Conservation (phyloP, 2,329 filamentous ascomycete species). For the Diaporthe sp. region DNA sequence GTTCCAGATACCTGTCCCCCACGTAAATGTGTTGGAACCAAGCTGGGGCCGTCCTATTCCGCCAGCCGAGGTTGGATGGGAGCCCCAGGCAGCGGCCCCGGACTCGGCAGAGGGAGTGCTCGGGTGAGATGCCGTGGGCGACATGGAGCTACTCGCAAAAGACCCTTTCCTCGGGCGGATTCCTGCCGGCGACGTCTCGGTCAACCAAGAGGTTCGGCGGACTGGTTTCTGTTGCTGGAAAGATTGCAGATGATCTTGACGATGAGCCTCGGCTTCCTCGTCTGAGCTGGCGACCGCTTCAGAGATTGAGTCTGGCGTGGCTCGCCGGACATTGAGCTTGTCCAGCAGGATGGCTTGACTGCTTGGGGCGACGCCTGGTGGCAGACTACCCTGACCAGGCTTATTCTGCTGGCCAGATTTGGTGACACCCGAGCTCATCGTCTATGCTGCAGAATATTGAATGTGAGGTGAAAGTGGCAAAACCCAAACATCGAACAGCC, state of each 20-base stretch:
- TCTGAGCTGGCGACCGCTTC: conserved; percentile 95
- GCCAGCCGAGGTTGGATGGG: conserved; percentile 62
- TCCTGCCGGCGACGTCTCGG: conserved; percentile 78
- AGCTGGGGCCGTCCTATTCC: conserved; percentile 62
- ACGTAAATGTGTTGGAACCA: conserved; percentile 69
- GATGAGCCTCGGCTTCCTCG: conserved; percentile 82
- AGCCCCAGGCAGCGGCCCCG: conserved; percentile 65
- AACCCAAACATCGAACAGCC: conserved; percentile 22
- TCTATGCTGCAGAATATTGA: conserved; percentile 40
- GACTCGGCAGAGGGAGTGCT: conserved; percentile 81
- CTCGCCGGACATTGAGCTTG: conserved; percentile 82
- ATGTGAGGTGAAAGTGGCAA: conserved; percentile 10
- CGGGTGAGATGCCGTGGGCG: conserved; percentile 83
- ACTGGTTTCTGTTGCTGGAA: conserved; percentile 71
- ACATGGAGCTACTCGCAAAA: conserved; percentile 81
- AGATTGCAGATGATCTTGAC: conserved; percentile 63
- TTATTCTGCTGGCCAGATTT: conserved; percentile 66
- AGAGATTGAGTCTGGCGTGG: conserved; percentile 83
- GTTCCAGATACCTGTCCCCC: conserved; percentile 89
- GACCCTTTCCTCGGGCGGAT: conserved; percentile 80
- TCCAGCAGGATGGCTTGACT: conserved; percentile 78
- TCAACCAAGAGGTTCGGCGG: conserved; percentile 86
- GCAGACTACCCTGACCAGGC: conserved; percentile 60
- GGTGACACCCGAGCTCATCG: conserved; percentile 64
- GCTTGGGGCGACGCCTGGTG: conserved; percentile 60